These are phyloP conservation scores for Ehretia macrophylla DNA, from an alignment of 257 asterid genomes.

Conservation along the genomic window DNA sequence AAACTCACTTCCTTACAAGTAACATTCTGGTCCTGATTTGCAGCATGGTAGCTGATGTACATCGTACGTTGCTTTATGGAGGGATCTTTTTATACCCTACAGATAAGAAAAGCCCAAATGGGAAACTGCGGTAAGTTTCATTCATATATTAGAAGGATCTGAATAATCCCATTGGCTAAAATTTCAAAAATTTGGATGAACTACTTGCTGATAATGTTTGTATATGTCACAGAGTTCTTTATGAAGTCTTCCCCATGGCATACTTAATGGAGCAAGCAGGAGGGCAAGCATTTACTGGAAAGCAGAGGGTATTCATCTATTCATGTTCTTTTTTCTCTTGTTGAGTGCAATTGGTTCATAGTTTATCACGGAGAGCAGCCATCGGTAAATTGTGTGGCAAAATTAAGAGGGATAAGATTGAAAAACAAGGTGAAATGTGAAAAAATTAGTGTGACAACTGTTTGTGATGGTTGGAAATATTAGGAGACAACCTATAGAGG, in stretches of 20 bases:
- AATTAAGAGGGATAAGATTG: too few species aligned
- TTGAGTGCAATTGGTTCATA: too few species aligned
- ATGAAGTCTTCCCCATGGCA: conserved; percentile 98
- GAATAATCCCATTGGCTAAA: neutral
- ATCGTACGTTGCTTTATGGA: conserved; percentile 95
- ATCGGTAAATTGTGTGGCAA: too few species aligned
- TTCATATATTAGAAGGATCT: neutral
- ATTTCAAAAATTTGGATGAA: too few species aligned
- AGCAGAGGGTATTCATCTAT: conserved; percentile 66
- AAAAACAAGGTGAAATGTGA: neutral
- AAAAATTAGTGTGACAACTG: too few species aligned
- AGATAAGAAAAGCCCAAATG: conserved; percentile 92
- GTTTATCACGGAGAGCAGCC: too few species aligned
- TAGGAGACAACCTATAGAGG: too few species aligned
- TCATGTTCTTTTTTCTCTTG: neutral
- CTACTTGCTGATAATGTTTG: conserved; percentile 5
- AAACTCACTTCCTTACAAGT: neutral
- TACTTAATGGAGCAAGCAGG: conserved; percentile 98
- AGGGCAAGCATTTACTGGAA: conserved; percentile 93
- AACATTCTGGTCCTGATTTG: conserved; percentile 1
- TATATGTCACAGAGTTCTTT: conserved; percentile 64
- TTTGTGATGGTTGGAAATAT: too few species aligned
- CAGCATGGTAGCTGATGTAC: conserved; percentile 99
- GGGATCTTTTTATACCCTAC: conserved; percentile 97
- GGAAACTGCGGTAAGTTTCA: conserved; percentile 66